Evolutionary conservation across 352 stramenopile genomes (phyloP).

Genomic region (Globisporangium viniferum): DNA sequence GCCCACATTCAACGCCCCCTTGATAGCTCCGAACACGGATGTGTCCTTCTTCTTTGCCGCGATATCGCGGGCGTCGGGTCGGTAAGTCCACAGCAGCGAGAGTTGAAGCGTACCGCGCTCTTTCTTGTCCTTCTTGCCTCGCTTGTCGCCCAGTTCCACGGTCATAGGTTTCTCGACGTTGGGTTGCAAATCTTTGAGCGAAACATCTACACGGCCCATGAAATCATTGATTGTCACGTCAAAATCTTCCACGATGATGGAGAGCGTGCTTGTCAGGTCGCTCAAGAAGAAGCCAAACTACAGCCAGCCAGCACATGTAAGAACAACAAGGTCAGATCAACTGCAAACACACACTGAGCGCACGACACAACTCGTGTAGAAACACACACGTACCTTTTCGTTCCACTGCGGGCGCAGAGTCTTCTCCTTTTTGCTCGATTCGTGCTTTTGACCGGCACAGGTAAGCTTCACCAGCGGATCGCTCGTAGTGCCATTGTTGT

Average conservation of each 20-base stretch:
- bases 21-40: constrained; percentile 46
- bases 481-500: constrained; percentile 74
- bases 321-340: constrained; percentile 2
- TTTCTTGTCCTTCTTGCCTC: constrained; percentile 65
- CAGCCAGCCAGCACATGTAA: not conserved
- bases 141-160: constrained; percentile 59
- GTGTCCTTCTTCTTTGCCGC: constrained; percentile 71
- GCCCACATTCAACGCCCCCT: constrained; percentile 37
- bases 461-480: constrained; percentile 86
- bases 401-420: constrained; percentile 76
- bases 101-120: constrained; percentile 51
- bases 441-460: constrained; percentile 78
- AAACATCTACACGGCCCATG: constrained; percentile 65
- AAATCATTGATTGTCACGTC: constrained; percentile 81
- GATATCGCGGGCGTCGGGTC: constrained; percentile 46
- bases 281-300: constrained; percentile 67
- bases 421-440: constrained; percentile 70
- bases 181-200: constrained; percentile 46
- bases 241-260: constrained; percentile 65
- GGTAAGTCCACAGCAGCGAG: constrained; percentile 59
- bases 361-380: not conserved
- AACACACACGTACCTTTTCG: constrained; percentile 36
- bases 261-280: constrained; percentile 49
- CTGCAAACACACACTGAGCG: not conserved
- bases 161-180: constrained; percentile 56